These are phyloP conservation scores for Neocatenulostroma microsporum DNA, from an alignment of 2,329 filamentous ascomycete genomes.

Conservation along the genomic window DNA sequence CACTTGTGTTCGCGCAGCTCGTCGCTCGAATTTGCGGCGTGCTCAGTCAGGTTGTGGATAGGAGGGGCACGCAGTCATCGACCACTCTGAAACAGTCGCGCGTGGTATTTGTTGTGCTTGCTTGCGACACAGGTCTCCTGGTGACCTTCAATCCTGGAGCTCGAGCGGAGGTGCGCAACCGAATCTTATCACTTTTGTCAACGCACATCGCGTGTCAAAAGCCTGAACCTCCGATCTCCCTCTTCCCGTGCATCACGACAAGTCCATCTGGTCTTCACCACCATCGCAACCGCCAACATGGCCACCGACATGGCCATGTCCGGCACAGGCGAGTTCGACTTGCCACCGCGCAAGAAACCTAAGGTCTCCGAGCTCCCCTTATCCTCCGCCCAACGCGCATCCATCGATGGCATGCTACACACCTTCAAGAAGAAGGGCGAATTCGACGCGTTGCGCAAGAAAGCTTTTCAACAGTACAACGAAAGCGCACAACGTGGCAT, in stretches of 20 bases:
- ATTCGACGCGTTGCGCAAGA: slow-evolving; percentile 69
- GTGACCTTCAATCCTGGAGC: too few relatives aligned
- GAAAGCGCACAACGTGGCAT: slow-evolving; percentile 48
- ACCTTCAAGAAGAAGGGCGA: slow-evolving; percentile 81
- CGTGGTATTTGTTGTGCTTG: too few relatives aligned
- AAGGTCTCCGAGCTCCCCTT: slow-evolving; percentile 70
- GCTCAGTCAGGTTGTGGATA: too few relatives aligned
- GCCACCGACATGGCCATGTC: slow-evolving; percentile 19
- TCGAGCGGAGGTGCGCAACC: neutral
- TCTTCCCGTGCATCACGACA: neutral
- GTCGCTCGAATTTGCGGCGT: too few relatives aligned
- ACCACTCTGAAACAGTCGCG: too few relatives aligned
- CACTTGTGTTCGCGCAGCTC: too few relatives aligned
- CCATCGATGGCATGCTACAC: slow-evolving; percentile 68
- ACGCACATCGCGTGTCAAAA: neutral
- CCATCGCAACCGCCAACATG: slow-evolving; percentile 9
- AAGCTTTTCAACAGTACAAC: slow-evolving; percentile 61
- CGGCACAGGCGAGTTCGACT: slow-evolving; percentile 20
- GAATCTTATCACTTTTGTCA: neutral
- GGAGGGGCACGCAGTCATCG: too few relatives aligned
- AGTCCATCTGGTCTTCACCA: neutral
- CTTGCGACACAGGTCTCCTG: too few relatives aligned
- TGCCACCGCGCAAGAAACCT: slow-evolving; percentile 48
- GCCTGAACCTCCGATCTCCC: neutral
- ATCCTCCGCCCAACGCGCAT: slow-evolving; percentile 61